These are phyloP conservation scores for Daldinia loculata DNA, from an alignment of 495 filamentous ascomycete genomes.

Conservation along the genomic window DNA sequence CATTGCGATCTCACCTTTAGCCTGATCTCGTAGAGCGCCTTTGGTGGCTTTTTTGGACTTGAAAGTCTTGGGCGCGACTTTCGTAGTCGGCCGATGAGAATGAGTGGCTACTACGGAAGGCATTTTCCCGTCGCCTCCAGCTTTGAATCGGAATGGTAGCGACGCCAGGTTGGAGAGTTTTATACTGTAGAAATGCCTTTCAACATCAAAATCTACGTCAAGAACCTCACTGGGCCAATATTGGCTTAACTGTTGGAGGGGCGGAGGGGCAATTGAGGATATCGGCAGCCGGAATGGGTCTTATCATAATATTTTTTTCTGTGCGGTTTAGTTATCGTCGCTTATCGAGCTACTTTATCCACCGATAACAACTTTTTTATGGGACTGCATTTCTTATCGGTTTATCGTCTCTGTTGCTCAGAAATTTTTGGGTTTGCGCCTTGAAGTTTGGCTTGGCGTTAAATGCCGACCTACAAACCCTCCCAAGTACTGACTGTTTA, in stretches of 20 bases:
- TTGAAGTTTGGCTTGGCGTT: slow-evolving; percentile 25
- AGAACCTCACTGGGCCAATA: background rate
- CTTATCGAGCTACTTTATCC: slow-evolving; percentile 19
- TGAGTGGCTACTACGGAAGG: slow-evolving; percentile 68
- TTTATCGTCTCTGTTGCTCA: slow-evolving; percentile 4
- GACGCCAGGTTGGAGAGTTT: slow-evolving; percentile 63
- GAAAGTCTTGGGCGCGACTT: slow-evolving; percentile 83
- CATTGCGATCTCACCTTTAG: slow-evolving; percentile 70
- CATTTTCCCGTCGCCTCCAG: slow-evolving; percentile 74
- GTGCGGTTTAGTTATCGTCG: slow-evolving; percentile 26
- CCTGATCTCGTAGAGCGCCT: slow-evolving; percentile 77
- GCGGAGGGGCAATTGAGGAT: slow-evolving; percentile 34
- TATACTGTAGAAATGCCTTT: background rate
- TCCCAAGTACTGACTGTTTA: background rate
- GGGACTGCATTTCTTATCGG: slow-evolving; percentile 29
- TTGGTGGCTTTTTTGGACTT: slow-evolving; percentile 93
- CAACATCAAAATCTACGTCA: background rate
- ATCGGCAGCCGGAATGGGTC: slow-evolving; percentile 9
- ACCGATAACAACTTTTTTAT: slow-evolving; percentile 42
- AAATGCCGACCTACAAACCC: slow-evolving; percentile 5
- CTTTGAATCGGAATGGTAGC: slow-evolving; percentile 88
- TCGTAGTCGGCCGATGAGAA: slow-evolving; percentile 92
- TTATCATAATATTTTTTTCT: slow-evolving; percentile 37
- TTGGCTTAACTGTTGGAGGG: slow-evolving; percentile 25
- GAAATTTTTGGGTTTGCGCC: slow-evolving; percentile 31